Percentiles rank a stretch among this genome's conserved stretches.
Conservation (phyloP, 2,329 filamentous ascomycete genomes). For the Acephala macrosclerotiorum region DNA sequence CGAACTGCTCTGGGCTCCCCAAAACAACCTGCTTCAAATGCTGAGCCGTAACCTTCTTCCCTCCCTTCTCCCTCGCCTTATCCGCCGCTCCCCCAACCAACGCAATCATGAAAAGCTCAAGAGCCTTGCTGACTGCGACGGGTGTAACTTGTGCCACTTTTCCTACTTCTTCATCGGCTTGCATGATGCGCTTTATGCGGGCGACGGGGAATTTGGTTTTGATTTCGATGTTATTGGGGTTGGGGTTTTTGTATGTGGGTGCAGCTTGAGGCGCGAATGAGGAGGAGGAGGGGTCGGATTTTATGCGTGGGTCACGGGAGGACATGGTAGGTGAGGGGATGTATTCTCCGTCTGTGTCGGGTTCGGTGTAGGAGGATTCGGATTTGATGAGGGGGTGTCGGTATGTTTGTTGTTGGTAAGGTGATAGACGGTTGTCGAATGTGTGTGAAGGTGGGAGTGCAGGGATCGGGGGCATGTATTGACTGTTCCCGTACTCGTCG, state of each 20-base stretch:
- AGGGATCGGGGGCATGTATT: conserved; percentile 43
- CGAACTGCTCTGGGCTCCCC: conserved; percentile 83
- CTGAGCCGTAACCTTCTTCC: conserved; percentile 86
- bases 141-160: conserved; percentile 98
- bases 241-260: conserved; percentile 49
- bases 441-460: conserved; percentile 37
- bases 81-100: conserved; percentile 88
- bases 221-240: conserved; percentile 66
- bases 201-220: conserved; percentile 97
- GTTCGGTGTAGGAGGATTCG: conserved; percentile 22
- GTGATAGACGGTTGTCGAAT: conserved; percentile 23
- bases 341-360: conserved; percentile 7
- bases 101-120: conserved; percentile 98
- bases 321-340: conserved; percentile 28
- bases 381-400: conserved; percentile 21
- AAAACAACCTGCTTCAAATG: conserved; percentile 93
- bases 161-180: conserved; percentile 97
- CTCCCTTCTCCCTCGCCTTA: conserved; percentile 81
- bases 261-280: not conserved
- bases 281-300: conserved; percentile 24
- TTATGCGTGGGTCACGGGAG: conserved; percentile 26
- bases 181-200: conserved; percentile 98
- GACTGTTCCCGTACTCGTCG: conserved; percentile 26
- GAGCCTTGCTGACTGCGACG: conserved; percentile 91
- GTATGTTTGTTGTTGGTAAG: conserved; percentile 12